phyloP scores from a whole-genome alignment of 192 early-diverging fungal species.

The Coemansia sp. region DNA sequence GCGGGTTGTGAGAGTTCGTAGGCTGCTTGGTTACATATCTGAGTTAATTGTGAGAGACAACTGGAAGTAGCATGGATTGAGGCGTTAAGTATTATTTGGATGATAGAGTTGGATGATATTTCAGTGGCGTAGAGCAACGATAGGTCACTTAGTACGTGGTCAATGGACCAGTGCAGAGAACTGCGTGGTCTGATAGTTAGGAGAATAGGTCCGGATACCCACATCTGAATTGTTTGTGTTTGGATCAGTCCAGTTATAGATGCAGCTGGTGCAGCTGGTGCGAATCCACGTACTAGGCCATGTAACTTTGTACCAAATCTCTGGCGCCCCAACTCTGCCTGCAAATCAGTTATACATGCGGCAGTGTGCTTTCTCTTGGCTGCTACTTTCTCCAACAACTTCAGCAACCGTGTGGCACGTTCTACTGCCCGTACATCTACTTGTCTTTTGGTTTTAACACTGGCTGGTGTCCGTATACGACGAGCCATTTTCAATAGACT shows the following conservation, averaged over 20 bases:
- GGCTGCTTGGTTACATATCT: constrained; percentile 1
- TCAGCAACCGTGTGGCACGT: not conserved
- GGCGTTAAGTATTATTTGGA: not conserved
- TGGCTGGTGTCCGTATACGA: constrained; percentile 1
- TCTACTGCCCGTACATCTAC: not conserved
- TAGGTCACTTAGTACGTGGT: not conserved
- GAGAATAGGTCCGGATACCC: not conserved
- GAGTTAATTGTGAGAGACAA: not conserved
- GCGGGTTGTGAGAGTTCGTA: constrained; percentile 9
- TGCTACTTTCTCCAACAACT: not conserved
- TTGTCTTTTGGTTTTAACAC: not conserved
- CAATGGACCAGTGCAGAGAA: not conserved
- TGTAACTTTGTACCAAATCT: not conserved
- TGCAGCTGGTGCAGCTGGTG: not conserved
- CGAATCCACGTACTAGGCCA: not conserved
- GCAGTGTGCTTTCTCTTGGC: not conserved
- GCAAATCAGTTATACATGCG: not conserved
- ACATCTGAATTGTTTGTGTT: not conserved
- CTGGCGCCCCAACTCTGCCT: constrained; percentile 5
- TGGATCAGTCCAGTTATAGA: not conserved
- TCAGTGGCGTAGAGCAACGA: not conserved
- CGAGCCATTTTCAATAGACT: constrained; percentile 1
- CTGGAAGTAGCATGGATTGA: constrained; percentile 3
- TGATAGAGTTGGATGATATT: not conserved
- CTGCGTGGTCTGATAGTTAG: constrained; percentile 6